phyloP scores from a whole-genome alignment of 106 monocot genomes.

The Dendrobium nobile region DNA sequence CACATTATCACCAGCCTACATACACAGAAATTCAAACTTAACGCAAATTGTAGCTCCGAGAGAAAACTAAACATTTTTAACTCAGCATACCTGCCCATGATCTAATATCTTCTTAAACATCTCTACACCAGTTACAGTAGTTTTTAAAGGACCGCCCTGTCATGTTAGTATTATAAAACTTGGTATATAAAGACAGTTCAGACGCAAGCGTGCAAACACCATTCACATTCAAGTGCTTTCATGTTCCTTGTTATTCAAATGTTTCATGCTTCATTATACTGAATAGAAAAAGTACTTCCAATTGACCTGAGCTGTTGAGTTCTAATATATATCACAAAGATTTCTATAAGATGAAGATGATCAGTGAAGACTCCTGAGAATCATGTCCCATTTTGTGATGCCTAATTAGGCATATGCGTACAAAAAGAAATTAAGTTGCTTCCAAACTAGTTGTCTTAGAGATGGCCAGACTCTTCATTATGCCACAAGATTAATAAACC shows the following conservation, averaged over 20 bases:
- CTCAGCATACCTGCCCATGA: slow-evolving; percentile 18
- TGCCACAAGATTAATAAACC: neutral
- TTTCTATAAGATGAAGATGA: neutral
- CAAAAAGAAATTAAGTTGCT: neutral
- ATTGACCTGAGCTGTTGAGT: neutral
- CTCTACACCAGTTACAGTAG: slow-evolving; percentile 29
- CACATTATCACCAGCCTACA: slow-evolving; percentile 91
- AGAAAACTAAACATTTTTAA: neutral
- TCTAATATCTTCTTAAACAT: slow-evolving; percentile 33
- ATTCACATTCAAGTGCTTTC: neutral
- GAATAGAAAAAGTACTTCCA: neutral
- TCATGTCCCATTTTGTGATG: neutral
- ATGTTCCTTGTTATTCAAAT: neutral
- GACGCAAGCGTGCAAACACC: neutral
- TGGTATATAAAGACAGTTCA: neutral
- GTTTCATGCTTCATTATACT: neutral
- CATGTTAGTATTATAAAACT: neutral
- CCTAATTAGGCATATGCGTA: neutral
- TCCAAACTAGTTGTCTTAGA: neutral
- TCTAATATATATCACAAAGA: neutral
- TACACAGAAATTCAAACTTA: neutral
- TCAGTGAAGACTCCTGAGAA: neutral
- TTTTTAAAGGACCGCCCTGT: slow-evolving; percentile 26
- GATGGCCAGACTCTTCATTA: neutral
- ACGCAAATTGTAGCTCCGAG: neutral